phyloP scores from a whole-genome alignment of 345 rosid genomes.

The Gossypium australe region DNA sequence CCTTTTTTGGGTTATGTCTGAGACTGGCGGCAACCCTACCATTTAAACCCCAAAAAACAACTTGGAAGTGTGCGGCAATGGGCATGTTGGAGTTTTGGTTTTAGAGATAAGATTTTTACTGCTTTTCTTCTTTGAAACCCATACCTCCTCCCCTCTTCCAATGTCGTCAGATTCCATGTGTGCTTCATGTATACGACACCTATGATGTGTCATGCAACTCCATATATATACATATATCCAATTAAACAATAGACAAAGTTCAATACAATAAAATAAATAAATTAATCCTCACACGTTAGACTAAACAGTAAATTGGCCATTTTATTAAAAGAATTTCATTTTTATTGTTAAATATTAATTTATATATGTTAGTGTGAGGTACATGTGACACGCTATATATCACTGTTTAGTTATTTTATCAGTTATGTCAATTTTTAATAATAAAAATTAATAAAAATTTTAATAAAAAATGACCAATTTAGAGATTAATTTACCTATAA shows the following conservation, averaged over 20 bases:
- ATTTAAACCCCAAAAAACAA: constrained; percentile 11
- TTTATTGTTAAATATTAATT: too few relatives aligned
- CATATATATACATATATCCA: too few relatives aligned
- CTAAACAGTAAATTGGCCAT: too few relatives aligned
- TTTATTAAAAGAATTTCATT: rapidly evolving
- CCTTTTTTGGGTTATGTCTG: constrained; percentile 21
- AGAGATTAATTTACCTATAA: too few relatives aligned
- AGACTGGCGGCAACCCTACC: constrained; percentile 14
- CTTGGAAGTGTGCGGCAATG: background rate
- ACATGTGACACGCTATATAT: rapidly evolving
- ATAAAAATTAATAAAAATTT: rapidly evolving
- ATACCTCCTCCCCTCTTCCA: constrained; percentile 15
- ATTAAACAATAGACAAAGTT: too few relatives aligned
- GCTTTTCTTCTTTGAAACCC: constrained; percentile 33
- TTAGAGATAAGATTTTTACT: constrained; percentile 18
- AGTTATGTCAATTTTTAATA: too few relatives aligned
- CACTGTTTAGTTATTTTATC: rapidly evolving
- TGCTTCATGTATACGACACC: too few relatives aligned
- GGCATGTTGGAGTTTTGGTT: constrained; percentile 15
- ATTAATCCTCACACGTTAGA: too few relatives aligned
- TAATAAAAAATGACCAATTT: too few relatives aligned
- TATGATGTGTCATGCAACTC: too few relatives aligned
- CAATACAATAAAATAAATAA: too few relatives aligned
- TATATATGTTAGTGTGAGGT: too few relatives aligned
- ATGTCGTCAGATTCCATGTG: constrained; percentile 30